Evolutionary conservation across 768 basidiomycete species (phyloP), one percentile per base, ranked within the genome.

Genomic region (Mycena vulgaris): DNA sequence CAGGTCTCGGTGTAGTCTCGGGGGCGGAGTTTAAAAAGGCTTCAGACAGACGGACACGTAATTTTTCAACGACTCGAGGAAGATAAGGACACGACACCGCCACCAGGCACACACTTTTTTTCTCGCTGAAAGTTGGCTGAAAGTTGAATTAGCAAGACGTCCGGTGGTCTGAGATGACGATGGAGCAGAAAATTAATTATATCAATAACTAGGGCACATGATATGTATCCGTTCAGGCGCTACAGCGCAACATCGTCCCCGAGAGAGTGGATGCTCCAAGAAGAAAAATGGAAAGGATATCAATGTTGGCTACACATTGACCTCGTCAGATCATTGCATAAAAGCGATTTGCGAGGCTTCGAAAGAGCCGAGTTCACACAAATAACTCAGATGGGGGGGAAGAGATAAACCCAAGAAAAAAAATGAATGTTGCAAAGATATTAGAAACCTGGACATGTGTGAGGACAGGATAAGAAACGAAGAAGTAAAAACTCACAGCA

Each of bases 281-380:
- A 75, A 37, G 68, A 65, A 56, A 56, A 66, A 63, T 71, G 75
- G 63, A 63, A 45, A 53, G 70, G 69, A 35, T 19, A 68, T 84
- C 71, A 23, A 74, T 90, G 60, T 90, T 83, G 89, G 89, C 89
- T 89, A 78, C 89, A 86, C 58, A 83, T 90, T 90, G 89, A 90
- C 89, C 89, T 85, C 82, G 75, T 76, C 79, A 76, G 81, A 82
- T 78, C 85, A 86, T 80, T 74, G 81, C 82, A 78, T 67, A 55
- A 30, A 71, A 65, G 73, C 75, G 77, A 78, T 74, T 74, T 60
- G 77, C 73, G 79, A 84, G 83, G 83, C 83, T 84, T 84, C 83
- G 83, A 84, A 83, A 81, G 80, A 78, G 83, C 82, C 83, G 73
- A 58, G 60, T 27, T 71, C 45, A 58, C 64, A 33, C 53, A 16